phyloP scores from a whole-genome alignment of 1,139 yeast genomes.

The Meyerozyma guilliermondii region DNA sequence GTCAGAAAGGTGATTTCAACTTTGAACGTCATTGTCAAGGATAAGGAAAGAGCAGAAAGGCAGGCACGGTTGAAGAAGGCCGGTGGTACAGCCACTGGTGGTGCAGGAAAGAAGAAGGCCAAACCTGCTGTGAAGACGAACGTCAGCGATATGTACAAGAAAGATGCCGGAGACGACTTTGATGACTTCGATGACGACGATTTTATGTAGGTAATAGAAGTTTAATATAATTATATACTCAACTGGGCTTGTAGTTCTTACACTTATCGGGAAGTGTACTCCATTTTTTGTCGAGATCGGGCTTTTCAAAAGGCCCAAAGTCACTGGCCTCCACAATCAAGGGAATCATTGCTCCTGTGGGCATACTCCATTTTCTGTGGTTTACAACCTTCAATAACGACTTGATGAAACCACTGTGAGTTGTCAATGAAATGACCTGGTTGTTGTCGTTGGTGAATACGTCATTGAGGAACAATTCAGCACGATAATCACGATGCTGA shows the following conservation, averaged over 20 bases:
- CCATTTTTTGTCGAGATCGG: constrained; percentile 8
- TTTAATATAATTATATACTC: constrained; percentile 2
- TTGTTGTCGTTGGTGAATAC: constrained; percentile 23
- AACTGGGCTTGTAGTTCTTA: constrained; percentile 3
- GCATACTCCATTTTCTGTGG: constrained; percentile 19
- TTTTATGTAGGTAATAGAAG: constrained; percentile 61
- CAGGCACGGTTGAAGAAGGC: constrained; percentile 72
- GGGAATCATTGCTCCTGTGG: constrained; percentile 21
- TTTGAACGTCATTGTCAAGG: constrained; percentile 72
- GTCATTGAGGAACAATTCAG: constrained; percentile 24
- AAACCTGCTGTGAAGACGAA: constrained; percentile 71
- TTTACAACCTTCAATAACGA: constrained; percentile 23
- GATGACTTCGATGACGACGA: constrained; percentile 72
- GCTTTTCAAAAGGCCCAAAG: constrained; percentile 3
- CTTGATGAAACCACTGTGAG: constrained; percentile 31
- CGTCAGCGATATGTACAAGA: constrained; percentile 71
- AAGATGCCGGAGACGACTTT: constrained; percentile 55
- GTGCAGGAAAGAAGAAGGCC: constrained; percentile 93
- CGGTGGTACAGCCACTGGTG: constrained; percentile 85
- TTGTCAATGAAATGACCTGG: constrained; percentile 26
- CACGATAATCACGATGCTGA: constrained; percentile 24
- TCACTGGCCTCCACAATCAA: constrained; percentile 11
- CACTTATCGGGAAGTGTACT: constrained; percentile 3
- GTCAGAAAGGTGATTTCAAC: constrained; percentile 84
- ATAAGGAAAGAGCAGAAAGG: constrained; percentile 88